These are phyloP conservation scores for Pleurotus cornucopiae DNA, from an alignment of 768 basidiomycete genomes.

Conservation along the genomic window DNA sequence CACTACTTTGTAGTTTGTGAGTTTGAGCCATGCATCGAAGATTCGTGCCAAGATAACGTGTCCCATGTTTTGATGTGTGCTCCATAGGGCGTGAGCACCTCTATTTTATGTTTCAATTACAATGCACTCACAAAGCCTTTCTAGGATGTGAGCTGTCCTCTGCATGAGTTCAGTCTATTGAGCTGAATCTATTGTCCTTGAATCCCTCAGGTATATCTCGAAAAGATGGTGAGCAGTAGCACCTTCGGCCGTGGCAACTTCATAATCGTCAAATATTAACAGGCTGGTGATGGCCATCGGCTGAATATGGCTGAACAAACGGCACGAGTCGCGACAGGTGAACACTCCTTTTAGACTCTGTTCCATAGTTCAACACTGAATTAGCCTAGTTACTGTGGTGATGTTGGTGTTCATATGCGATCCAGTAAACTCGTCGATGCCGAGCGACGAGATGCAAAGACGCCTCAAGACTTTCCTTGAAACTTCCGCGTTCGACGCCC, in stretches of 20 bases:
- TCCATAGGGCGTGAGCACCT: background rate
- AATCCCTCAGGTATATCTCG: background rate
- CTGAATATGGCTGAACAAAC: background rate
- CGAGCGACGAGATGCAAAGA: too few relatives aligned
- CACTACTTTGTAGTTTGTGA: too few relatives aligned
- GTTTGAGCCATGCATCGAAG: too few relatives aligned
- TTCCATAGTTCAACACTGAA: too few relatives aligned
- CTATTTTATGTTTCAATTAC: background rate
- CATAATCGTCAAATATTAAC: background rate
- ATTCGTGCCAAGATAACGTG: too few relatives aligned
- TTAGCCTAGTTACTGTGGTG: too few relatives aligned
- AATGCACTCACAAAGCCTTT: background rate
- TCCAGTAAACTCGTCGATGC: too few relatives aligned
- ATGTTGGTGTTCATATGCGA: too few relatives aligned
- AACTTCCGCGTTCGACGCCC: too few relatives aligned
- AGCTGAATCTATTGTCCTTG: background rate
- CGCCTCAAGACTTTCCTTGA: too few relatives aligned
- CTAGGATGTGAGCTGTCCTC: background rate
- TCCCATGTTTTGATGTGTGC: too few relatives aligned
- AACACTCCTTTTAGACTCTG: background rate
- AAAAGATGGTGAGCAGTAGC: background rate
- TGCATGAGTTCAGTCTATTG: background rate
- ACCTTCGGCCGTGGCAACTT: background rate
- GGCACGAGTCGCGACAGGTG: slow-evolving; percentile 1
- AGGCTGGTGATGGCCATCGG: background rate